A percentile compares a stretch with the other conserved stretches of the same genome.
phyloP scores from a whole-genome alignment of 352 stramenopile genomes.

The Pythium sp. region DNA sequence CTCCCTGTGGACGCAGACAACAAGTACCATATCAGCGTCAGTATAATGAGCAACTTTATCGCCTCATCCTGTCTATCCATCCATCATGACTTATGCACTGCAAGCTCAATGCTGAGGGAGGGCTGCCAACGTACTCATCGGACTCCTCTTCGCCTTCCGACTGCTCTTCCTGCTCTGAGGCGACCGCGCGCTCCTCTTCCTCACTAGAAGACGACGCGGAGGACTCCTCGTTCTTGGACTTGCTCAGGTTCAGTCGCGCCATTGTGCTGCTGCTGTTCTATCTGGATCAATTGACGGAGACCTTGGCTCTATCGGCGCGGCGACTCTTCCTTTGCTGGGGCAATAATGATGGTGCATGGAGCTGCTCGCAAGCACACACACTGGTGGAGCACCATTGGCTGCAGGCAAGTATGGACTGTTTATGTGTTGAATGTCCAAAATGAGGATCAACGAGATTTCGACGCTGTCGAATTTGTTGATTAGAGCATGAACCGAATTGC shows the following conservation, averaged over 20 bases:
- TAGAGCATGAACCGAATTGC: too few species aligned
- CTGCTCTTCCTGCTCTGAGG: conserved; percentile 23
- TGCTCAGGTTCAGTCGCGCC: conserved; percentile 65
- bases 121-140: conserved; percentile 37
- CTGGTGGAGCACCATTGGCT: conserved; percentile 14
- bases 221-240: conserved; percentile 34
- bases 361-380: background rate
- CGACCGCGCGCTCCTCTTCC: conserved; percentile 25
- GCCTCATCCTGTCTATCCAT: background rate
- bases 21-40: conserved; percentile 4
- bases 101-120: background rate
- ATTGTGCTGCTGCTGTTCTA: conserved; percentile 21
- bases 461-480: too few species aligned
- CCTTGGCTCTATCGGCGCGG: background rate
- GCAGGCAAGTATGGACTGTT: too few species aligned
- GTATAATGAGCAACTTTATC: background rate
- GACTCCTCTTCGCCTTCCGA: conserved; percentile 51
- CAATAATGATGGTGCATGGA: background rate
- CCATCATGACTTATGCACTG: too few species aligned
- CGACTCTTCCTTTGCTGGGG: conserved; percentile 12
- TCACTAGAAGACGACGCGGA: conserved; percentile 38
- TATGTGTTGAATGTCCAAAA: too few species aligned
- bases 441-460: too few species aligned
- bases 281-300: background rate
- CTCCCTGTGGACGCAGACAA: conserved; percentile 37